phyloP scores from a whole-genome alignment of 2,329 filamentous ascomycete species.

The Claviceps purpurea region DNA sequence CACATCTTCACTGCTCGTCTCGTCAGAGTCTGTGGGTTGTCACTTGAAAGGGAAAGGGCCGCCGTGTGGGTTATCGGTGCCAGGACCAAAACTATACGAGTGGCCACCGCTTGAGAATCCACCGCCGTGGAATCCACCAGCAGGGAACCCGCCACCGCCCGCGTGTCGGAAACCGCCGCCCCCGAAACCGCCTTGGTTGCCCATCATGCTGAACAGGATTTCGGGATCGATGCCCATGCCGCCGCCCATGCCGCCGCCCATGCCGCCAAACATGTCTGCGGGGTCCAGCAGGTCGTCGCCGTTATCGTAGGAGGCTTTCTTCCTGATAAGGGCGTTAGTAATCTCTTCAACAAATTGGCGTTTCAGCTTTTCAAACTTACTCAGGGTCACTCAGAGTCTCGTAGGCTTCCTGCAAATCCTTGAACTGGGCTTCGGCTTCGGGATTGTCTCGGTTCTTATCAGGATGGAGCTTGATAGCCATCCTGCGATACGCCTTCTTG shows the following conservation, averaged over 20 bases:
- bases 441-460: slow-evolving; percentile 92
- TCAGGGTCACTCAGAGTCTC: slow-evolving; percentile 89
- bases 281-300: slow-evolving; percentile 86
- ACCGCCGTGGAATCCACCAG: slow-evolving; percentile 36
- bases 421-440: slow-evolving; percentile 80
- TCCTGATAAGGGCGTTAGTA: slow-evolving; percentile 35
- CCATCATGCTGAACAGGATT: slow-evolving; percentile 77
- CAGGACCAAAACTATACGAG: slow-evolving; percentile 40
- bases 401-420: slow-evolving; percentile 95
- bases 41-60: slow-evolving; percentile 33
- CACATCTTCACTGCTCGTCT: slow-evolving; percentile 21
- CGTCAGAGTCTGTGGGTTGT: slow-evolving; percentile 29
- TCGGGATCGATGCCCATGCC: slow-evolving; percentile 62
- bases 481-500: slow-evolving; percentile 93
- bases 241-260: slow-evolving; percentile 43
- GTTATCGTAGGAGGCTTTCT: slow-evolving; percentile 80
- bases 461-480: slow-evolving; percentile 87
- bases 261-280: slow-evolving; percentile 65
- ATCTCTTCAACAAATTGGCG: not conserved
- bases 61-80: slow-evolving; percentile 23
- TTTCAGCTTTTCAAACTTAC: slow-evolving; percentile 37
- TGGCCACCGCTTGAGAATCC: slow-evolving; percentile 29
- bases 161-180: slow-evolving; percentile 36
- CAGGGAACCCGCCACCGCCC: slow-evolving; percentile 40
- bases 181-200: slow-evolving; percentile 45